Evolutionary conservation across 768 basidiomycete genomes (phyloP).

Genomic region (Calvatia gigantea): DNA sequence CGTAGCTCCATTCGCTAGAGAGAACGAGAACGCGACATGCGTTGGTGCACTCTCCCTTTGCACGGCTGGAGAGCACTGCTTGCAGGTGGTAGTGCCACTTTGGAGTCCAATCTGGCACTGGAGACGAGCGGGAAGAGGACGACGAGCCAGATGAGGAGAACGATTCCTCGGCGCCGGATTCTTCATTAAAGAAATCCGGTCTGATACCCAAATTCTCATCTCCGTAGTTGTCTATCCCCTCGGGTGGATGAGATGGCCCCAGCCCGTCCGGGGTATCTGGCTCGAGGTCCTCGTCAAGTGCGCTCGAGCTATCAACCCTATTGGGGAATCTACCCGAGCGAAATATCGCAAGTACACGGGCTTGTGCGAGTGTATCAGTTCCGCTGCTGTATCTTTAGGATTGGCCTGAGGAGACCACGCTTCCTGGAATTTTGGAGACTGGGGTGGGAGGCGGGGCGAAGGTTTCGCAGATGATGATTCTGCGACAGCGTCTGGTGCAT

Average conservation of each 20-base stretch:
- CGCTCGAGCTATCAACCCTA: background rate
- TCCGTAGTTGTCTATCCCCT: background rate
- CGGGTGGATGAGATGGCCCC: background rate
- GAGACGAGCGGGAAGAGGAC: background rate
- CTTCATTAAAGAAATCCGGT: slow-evolving; percentile 6
- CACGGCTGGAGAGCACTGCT: background rate
- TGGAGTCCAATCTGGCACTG: background rate
- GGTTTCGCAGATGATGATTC: background rate
- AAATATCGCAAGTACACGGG: slow-evolving; percentile 5
- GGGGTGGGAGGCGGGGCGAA: slow-evolving; percentile 1
- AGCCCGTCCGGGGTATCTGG: background rate
- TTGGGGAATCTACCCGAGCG: slow-evolving; percentile 8
- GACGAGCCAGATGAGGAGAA: background rate
- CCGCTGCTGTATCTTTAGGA: background rate
- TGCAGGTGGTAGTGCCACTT: background rate
- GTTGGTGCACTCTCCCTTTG: background rate
- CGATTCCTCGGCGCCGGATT: background rate
- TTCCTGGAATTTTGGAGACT: slow-evolving; percentile 4
- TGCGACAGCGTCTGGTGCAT: background rate
- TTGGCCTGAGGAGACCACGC: background rate
- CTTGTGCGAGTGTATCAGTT: background rate
- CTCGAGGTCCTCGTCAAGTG: slow-evolving; percentile 2
- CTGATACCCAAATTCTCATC: background rate
- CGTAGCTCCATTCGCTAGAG: slow-evolving; percentile 1
- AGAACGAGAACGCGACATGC: slow-evolving; percentile 1